Evolutionary conservation across 1,139 yeast genomes (phyloP).

Genomic region (Yamadazyma trypodendri): DNA sequence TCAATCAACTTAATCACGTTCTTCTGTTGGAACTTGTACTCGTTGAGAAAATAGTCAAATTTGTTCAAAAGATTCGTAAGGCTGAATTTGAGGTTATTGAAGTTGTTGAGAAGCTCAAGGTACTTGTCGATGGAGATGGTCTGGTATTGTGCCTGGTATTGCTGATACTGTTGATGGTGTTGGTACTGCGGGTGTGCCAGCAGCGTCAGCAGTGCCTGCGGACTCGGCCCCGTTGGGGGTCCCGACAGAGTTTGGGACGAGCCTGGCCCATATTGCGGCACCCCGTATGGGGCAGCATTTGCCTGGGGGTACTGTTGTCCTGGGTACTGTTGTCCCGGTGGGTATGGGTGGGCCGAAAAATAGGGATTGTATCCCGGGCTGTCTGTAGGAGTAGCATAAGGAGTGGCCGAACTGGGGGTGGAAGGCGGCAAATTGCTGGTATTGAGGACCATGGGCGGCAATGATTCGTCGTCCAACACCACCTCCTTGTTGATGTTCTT

Average conservation of each 20-base stretch:
- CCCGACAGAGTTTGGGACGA: background rate
- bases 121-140: conserved; percentile 13
- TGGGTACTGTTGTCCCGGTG: too few species aligned
- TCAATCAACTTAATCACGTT: conserved; percentile 16
- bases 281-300: too few species aligned
- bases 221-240: background rate
- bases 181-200: conserved; percentile 6
- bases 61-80: conserved; percentile 15
- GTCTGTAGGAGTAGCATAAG: background rate
- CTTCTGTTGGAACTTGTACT: conserved; percentile 17
- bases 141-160: conserved; percentile 6
- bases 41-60: conserved; percentile 17
- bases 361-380: conserved; percentile 4
- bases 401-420: conserved; percentile 5
- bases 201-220: conserved; percentile 4
- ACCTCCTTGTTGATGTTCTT: conserved; percentile 50
- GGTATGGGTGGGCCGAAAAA: conserved; percentile 1
- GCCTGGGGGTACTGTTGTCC: background rate
- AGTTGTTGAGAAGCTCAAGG: conserved; percentile 14
- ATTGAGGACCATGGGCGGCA: conserved; percentile 3
- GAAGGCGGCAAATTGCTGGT: conserved; percentile 5
- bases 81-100: conserved; percentile 16
- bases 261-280: background rate
- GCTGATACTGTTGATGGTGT: conserved; percentile 4
- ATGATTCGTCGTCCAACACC: conserved; percentile 28